Percentiles rank a stretch among this genome's conserved stretches.
Evolutionary conservation across 1,284 basidiomycete species (phyloP).

Genomic region (Naganishia sp.): DNA sequence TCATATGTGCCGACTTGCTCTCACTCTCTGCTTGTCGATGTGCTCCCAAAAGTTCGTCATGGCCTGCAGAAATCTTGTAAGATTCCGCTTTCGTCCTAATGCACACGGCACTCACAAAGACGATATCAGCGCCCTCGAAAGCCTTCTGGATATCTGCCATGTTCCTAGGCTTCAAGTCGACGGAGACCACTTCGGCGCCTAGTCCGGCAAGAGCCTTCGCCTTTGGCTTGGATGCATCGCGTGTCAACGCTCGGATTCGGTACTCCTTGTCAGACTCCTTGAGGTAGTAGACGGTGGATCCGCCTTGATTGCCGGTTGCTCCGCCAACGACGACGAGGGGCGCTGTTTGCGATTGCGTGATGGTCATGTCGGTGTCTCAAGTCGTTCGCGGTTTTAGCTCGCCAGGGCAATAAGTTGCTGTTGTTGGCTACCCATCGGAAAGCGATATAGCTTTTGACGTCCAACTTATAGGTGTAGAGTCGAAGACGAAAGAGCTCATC

Average conservation of each 20-base stretch:
- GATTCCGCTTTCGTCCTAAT: neutral
- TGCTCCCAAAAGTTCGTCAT: constrained; percentile 33
- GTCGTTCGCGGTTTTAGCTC: no score
- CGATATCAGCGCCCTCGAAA: constrained; percentile 22
- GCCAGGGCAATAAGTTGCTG: no score
- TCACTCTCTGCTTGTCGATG: constrained; percentile 21
- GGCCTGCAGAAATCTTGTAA: neutral
- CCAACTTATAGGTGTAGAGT: no score
- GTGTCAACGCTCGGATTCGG: constrained; percentile 57
- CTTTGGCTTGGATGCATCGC: constrained; percentile 53
- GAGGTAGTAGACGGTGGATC: constrained; percentile 57
- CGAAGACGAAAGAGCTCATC: no score
- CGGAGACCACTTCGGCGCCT: constrained; percentile 55
- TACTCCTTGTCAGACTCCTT: constrained; percentile 58
- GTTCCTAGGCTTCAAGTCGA: constrained; percentile 38
- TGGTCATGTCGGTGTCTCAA: constrained; percentile 32
- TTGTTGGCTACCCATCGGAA: no score
- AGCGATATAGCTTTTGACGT: no score
- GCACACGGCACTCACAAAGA: constrained; percentile 22
- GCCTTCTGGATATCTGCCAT: constrained; percentile 10
- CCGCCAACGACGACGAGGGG: constrained; percentile 58
- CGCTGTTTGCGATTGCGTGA: constrained; percentile 30
- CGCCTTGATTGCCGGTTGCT: constrained; percentile 60
- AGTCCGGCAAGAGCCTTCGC: constrained; percentile 53
- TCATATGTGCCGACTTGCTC: neutral